Conservation (phyloP, 2,329 filamentous ascomycete genomes). For the Fusarium siculi region DNA sequence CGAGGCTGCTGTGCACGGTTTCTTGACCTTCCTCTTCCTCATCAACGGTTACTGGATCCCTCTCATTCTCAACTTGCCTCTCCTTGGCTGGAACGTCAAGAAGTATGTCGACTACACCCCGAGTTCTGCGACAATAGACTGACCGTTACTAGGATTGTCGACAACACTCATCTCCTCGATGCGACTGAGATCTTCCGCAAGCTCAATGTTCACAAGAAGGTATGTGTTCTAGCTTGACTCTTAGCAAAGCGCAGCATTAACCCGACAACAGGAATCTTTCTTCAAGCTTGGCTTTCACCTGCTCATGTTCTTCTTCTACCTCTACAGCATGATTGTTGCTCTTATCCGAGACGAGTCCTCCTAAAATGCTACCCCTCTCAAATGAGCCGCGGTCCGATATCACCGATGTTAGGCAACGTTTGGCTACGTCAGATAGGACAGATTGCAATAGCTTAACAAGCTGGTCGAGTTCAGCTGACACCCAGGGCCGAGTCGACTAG, state of each 20-base stretch:
- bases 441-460: conserved; percentile 20
- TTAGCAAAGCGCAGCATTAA: conserved; percentile 34
- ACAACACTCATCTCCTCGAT: conserved; percentile 96
- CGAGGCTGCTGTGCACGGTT: conserved; percentile 96
- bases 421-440: conserved; percentile 14
- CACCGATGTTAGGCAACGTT: conserved; percentile 11
- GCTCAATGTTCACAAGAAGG: conserved; percentile 99
- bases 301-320: conserved; percentile 99
- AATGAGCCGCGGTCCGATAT: conserved; percentile 30
- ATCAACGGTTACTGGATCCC: conserved; percentile 99
- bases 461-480: conserved; percentile 25
- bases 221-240: conserved; percentile 50
- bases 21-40: conserved; percentile 94
- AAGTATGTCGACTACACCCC: conserved; percentile 74
- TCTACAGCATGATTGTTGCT: conserved; percentile 98
- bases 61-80: conserved; percentile 88
- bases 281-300: conserved; percentile 99
- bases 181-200: conserved; percentile 99
- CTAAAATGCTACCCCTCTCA: conserved; percentile 58
- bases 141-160: conserved; percentile 77
- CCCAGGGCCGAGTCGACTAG: conserved; percentile 33
- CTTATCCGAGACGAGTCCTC: conserved; percentile 94
- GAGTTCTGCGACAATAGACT: conserved; percentile 17
- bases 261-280: conserved; percentile 83
- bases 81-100: conserved; percentile 94